Base-by-base conservation (phyloP, 768 basidiomycete genomes). In the Pleurotus tuoliensis region DNA sequence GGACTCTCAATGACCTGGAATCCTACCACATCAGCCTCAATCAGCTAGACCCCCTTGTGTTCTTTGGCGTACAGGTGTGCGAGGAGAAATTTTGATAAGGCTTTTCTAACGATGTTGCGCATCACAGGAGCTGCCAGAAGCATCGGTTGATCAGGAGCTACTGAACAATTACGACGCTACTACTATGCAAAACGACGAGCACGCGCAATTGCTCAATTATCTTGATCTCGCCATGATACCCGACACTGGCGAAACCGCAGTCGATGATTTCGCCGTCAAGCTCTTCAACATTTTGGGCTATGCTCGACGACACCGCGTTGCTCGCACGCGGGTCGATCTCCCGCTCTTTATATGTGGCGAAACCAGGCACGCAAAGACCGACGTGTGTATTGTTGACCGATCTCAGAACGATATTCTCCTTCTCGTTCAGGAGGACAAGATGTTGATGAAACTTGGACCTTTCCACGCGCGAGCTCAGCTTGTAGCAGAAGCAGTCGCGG, bases 331-430 rank as follows among this genome's bases (percentile, higher is more conserved):
- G 41, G 64, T 66, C 38, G 58, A 65, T 22, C 38, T 73, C 22
- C 47, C 47, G 7, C 59, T 73, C 47, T 8, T 65, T 38, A 63
- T 70, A 41, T 73, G 71, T 44, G 68, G 70, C 15, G 63, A 65
- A 50, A 46, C 50, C n/a, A 56, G 43, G 44, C 48, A 59, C 53
- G 66, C 63, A 3, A 57, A 63, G 48, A 63, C 68, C 1, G 72
- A 70, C 43, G 64, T 73, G 2, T 74, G 71, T 55, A 49, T 75
- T 30, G 55, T 71, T 27, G 63, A 69, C 47, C 18, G 43, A n/a
- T 44, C 43, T 12, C 30, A 59, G 11, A 37, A 55, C 24, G 59
- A 58, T 15, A 57, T 61, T 27, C 43, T 65, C 20, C 63, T 70
- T 34, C 55, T 67, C 7, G 61, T 69, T 8, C 68, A 67, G 57